phyloP scores from a whole-genome alignment of 164 flowering plant genomes.

The Dillenia suffruticosa region DNA sequence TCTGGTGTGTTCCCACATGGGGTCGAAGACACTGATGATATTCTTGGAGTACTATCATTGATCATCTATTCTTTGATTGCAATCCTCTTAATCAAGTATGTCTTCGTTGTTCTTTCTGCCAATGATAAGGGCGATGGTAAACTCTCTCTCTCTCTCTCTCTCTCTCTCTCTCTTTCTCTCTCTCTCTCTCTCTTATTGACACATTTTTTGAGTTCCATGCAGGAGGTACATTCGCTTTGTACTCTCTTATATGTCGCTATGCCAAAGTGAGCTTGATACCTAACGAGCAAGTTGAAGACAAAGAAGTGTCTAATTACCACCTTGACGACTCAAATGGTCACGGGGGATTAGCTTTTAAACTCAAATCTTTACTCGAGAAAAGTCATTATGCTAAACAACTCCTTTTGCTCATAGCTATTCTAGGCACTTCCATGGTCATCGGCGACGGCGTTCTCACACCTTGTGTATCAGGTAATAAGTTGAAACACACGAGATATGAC shows the following conservation, averaged over 20 bases:
- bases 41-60: no score
- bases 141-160: no score
- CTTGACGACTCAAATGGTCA: conserved; percentile 1
- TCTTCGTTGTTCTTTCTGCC: not conserved
- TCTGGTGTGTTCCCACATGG: not conserved
- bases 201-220: no score
- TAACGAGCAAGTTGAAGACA: no score
- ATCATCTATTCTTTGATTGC: no score
- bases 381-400: not conserved
- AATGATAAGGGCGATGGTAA: not conserved
- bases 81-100: no score
- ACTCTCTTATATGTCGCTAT: no score
- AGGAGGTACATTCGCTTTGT: no score
- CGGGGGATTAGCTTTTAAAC: not conserved
- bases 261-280: no score
- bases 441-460: conserved; percentile 4
- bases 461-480: not conserved
- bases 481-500: no score
- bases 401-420: conserved; percentile 1
- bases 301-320: not conserved
- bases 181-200: no score
- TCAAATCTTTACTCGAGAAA: not conserved
- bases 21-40: not conserved
- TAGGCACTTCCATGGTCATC: conserved; percentile 9
- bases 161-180: no score